A percentile compares a stretch with the other conserved stretches of the same genome.
Evolutionary conservation across 2,329 filamentous ascomycete species (phyloP).

Genomic region (Diaporthe sp.): DNA sequence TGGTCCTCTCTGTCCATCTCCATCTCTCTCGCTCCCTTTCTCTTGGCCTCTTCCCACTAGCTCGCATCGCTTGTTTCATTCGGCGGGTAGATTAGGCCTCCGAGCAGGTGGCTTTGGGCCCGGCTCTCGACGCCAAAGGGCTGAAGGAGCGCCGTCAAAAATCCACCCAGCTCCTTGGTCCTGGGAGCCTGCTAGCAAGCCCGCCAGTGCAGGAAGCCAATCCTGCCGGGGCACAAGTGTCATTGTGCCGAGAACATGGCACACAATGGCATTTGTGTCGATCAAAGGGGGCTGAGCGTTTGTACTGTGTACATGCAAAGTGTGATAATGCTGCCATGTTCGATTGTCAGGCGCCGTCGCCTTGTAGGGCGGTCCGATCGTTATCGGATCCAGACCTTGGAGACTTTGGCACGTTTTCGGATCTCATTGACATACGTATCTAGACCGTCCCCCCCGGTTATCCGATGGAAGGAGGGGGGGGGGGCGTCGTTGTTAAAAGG

Average conservation of each 20-base stretch:
- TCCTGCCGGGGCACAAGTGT: background rate
- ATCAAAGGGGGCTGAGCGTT: background rate
- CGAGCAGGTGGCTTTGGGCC: background rate
- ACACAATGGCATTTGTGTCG: background rate
- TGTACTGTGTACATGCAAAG: constrained; percentile 14
- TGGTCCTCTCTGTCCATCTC: background rate
- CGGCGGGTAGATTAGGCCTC: constrained; percentile 7
- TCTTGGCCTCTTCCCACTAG: constrained; percentile 2
- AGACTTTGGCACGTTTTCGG: constrained; percentile 20
- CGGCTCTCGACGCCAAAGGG: background rate
- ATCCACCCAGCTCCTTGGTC: constrained; percentile 22
- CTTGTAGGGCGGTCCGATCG: constrained; percentile 22
- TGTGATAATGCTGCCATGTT: background rate
- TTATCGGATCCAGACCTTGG: constrained; percentile 18
- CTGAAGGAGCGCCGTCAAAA: constrained; percentile 5
- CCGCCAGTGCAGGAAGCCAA: background rate
- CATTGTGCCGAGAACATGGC: background rate
- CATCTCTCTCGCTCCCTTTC: background rate
- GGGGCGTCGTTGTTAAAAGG: background rate
- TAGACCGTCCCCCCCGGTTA: background rate
- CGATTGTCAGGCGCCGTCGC: constrained; percentile 3
- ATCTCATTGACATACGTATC: background rate
- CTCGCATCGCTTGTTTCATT: constrained; percentile 24
- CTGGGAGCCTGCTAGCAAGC: constrained; percentile 6
- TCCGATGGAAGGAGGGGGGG: constrained; percentile 4